Percentiles rank a stretch among this genome's conserved stretches.
These are phyloP conservation scores for Diaporthe helianthi DNA, from an alignment of 2,329 filamentous ascomycete genomes.

Conservation along the genomic window DNA sequence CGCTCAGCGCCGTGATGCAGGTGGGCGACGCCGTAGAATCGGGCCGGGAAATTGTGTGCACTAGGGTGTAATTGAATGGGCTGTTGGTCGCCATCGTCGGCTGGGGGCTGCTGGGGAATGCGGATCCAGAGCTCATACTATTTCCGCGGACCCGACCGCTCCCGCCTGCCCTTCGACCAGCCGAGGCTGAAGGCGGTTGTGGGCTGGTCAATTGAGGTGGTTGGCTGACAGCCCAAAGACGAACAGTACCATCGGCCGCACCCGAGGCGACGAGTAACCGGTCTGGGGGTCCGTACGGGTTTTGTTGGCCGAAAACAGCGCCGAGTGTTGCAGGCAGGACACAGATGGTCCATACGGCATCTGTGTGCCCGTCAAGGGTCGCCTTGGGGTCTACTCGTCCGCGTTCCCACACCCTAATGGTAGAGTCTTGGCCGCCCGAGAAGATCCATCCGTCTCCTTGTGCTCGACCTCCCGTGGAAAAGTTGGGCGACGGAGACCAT, in stretches of 20 bases:
- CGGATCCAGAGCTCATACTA: constrained; percentile 92
- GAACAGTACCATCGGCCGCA: constrained; percentile 87
- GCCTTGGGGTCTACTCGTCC: constrained; percentile 94
- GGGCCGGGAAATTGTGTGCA: constrained; percentile 81
- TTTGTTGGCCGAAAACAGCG: constrained; percentile 78
- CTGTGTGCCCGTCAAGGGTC: constrained; percentile 90
- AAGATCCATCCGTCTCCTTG: constrained; percentile 98
- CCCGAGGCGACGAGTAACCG: constrained; percentile 91
- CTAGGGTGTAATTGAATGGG: constrained; percentile 85
- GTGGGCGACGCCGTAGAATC: constrained; percentile 79
- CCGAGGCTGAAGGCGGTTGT: constrained; percentile 67
- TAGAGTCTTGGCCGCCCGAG: constrained; percentile 93
- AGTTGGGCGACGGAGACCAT: constrained; percentile 86
- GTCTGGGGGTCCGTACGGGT: constrained; percentile 79
- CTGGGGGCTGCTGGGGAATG: constrained; percentile 88
- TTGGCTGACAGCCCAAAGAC: constrained; percentile 92
- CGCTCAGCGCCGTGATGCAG: constrained; percentile 87
- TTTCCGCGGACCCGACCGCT: constrained; percentile 85
- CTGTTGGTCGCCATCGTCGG: constrained; percentile 85
- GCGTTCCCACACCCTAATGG: constrained; percentile 93
- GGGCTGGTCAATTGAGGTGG: constrained; percentile 87
- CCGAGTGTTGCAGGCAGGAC: constrained; percentile 86
- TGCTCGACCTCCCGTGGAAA: constrained; percentile 85
- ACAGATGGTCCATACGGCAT: constrained; percentile 95
- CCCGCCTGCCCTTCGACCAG: constrained; percentile 55